Conservation (phyloP, 2,329 filamentous ascomycete genomes). For the Thermothelomyces thermophilus region DNA sequence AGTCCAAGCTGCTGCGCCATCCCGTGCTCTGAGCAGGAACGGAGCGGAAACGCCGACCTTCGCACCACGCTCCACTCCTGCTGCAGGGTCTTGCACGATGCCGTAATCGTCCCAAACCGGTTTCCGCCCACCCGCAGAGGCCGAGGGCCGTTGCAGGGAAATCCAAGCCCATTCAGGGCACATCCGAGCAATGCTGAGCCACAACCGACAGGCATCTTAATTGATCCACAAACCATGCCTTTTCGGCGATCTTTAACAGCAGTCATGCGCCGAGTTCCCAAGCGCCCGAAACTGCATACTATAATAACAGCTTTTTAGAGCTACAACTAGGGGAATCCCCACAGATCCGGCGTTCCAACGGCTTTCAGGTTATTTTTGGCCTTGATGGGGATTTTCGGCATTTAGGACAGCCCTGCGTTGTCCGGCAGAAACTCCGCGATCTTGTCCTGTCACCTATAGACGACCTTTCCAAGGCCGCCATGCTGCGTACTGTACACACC, state of each 20-base stretch:
- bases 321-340: neutral
- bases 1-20: neutral
- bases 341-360: neutral
- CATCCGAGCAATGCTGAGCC: neutral
- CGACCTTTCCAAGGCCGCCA: no score
- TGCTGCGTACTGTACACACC: no score
- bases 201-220: neutral
- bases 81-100: no score
- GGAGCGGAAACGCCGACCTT: no score
- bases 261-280: neutral
- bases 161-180: neutral
- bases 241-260: conserved; percentile 2
- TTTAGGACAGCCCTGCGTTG: neutral
- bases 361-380: conserved; percentile 4
- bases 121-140: neutral
- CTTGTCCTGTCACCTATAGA: neutral
- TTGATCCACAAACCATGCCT: conserved; percentile 1
- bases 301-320: no score
- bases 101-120: neutral
- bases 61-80: no score
- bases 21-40: neutral
- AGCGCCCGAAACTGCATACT: neutral
- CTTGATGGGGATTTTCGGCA: neutral
- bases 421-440: neutral
- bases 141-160: neutral